Evolutionary conservation across 768 basidiomycete species (phyloP).

Genomic region (Kwoniella bestiolae): DNA sequence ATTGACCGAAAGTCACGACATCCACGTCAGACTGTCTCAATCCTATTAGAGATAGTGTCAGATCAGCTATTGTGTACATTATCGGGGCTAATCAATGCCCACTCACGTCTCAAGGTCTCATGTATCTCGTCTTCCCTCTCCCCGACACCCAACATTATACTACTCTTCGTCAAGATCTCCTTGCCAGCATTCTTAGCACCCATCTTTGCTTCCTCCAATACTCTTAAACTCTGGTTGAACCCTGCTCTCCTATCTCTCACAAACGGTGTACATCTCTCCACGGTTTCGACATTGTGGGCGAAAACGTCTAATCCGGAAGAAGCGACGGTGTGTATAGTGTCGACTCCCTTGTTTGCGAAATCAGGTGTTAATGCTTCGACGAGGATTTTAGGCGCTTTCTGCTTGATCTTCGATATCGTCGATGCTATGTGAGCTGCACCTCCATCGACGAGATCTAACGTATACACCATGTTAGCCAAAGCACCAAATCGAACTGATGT

Average conservation of each 20-base stretch:
- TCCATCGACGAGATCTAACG: slow-evolving; percentile 82
- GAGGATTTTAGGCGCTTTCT: slow-evolving; percentile 93
- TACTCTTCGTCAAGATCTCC: slow-evolving; percentile 89
- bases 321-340: slow-evolving; percentile 79
- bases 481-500: background rate
- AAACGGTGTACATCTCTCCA: slow-evolving; percentile 89
- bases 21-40: slow-evolving; percentile 86
- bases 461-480: background rate
- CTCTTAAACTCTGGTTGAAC: slow-evolving; percentile 67
- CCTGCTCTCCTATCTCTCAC: slow-evolving; percentile 94
- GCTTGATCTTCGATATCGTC: slow-evolving; percentile 92
- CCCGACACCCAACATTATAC: slow-evolving; percentile 97
- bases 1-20: slow-evolving; percentile 98
- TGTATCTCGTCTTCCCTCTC: slow-evolving; percentile 82
- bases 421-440: slow-evolving; percentile 94
- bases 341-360: slow-evolving; percentile 73
- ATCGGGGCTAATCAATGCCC: background rate
- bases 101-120: slow-evolving; percentile 78
- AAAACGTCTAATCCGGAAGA: slow-evolving; percentile 95
- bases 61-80: slow-evolving; percentile 5
- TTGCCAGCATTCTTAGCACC: slow-evolving; percentile 48
- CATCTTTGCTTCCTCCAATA: slow-evolving; percentile 55
- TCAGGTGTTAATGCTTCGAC: slow-evolving; percentile 97
- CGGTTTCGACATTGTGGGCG: slow-evolving; percentile 96
- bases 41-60: slow-evolving; percentile 62